These are phyloP conservation scores for Stephania yunnanensis DNA, from an alignment of 164 flowering plant species.

Conservation along the genomic window DNA sequence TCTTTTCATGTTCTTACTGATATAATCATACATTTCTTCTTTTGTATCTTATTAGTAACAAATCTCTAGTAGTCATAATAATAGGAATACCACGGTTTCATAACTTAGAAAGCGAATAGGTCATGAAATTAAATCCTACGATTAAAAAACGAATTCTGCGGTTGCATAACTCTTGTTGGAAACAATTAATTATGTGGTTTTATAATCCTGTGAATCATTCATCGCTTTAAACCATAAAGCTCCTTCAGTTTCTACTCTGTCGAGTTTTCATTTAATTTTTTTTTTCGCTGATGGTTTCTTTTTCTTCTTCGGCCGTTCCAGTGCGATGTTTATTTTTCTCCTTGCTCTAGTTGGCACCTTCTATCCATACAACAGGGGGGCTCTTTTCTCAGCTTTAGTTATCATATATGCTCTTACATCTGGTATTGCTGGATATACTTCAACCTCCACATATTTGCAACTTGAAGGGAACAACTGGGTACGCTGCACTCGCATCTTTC, in stretches of 20 bases:
- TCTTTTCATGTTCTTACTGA: not conserved
- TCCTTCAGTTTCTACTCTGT: too few relatives aligned
- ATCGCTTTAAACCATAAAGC: too few relatives aligned
- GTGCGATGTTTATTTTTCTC: conserved; percentile 27
- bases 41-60: not conserved
- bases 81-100: not conserved
- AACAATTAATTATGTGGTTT: too few relatives aligned
- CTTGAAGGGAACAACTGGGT: conserved; percentile 42
- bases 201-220: too few relatives aligned
- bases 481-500: not conserved
- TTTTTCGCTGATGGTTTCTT: not conserved
- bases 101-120: not conserved
- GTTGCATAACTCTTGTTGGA: not conserved
- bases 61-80: not conserved
- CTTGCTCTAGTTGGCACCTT: conserved; percentile 32
- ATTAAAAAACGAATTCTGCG: too few relatives aligned
- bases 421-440: conserved; percentile 33
- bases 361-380: conserved; percentile 36
- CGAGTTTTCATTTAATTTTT: not conserved
- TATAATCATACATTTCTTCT: not conserved
- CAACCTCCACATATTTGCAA: conserved; percentile 32
- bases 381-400: conserved; percentile 30
- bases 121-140: not conserved
- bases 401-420: conserved; percentile 32
- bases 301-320: conserved; percentile 5